Evolutionary conservation across 176 grass and related monocot genomes (phyloP).

Genomic region (Juncus effusus): DNA sequence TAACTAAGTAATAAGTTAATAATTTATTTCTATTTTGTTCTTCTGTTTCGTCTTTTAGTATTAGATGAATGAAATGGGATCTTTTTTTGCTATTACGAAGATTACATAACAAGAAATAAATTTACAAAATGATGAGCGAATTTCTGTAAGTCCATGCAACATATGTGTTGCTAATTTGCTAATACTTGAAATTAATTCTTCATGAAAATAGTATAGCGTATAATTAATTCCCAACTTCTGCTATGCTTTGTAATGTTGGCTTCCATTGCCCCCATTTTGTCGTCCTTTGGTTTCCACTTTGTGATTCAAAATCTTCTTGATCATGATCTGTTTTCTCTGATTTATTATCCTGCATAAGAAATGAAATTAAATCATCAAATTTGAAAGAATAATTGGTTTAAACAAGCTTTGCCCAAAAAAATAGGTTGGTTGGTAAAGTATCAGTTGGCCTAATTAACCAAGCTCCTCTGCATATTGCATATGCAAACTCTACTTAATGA

Average conservation of each 20-base stretch:
- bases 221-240: slow-evolving; percentile 39
- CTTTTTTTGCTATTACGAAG: too few relatives aligned
- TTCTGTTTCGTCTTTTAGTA: too few relatives aligned
- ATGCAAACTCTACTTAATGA: background rate
- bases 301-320: slow-evolving; percentile 24
- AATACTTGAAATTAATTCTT: background rate
- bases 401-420: background rate
- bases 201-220: background rate
- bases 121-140: background rate
- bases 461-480: background rate
- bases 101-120: background rate
- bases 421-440: background rate
- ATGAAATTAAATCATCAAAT: background rate
- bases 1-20: background rate
- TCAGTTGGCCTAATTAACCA: background rate
- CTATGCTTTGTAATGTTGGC: slow-evolving; percentile 79
- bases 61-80: too few relatives aligned
- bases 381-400: slow-evolving; percentile 13
- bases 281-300: slow-evolving; percentile 16
- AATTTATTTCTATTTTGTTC: too few relatives aligned
- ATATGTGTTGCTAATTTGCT: background rate
- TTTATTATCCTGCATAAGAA: background rate
- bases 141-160: background rate
- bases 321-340: slow-evolving; percentile 21
- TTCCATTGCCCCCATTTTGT: slow-evolving; percentile 48